Conservation (phyloP, 257 asterid genomes). For the Solanum virginianum region DNA sequence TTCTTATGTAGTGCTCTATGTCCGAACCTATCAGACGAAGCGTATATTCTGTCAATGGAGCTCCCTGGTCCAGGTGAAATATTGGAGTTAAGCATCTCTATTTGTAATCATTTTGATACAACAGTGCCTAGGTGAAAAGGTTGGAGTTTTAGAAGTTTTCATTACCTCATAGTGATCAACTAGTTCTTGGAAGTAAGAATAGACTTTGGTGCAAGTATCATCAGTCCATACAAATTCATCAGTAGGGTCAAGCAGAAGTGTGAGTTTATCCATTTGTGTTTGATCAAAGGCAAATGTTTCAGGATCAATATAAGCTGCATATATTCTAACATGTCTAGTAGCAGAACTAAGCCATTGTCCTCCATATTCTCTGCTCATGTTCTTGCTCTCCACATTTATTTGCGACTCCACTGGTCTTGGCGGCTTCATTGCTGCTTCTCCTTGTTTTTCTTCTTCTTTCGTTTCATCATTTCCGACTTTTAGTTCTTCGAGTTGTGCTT, state of each 20-base stretch:
- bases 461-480: slow-evolving; percentile 6
- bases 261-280: slow-evolving; percentile 76
- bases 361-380: slow-evolving; percentile 59
- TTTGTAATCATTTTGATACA: not conserved
- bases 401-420: slow-evolving; percentile 63
- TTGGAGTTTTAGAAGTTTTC: not conserved
- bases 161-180: slow-evolving; percentile 80
- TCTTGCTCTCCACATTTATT: slow-evolving; percentile 55
- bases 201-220: slow-evolving; percentile 57
- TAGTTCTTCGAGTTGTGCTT: slow-evolving; percentile 24
- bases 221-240: slow-evolving; percentile 81
- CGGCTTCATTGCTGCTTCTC: not conserved
- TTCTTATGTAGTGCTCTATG: slow-evolving; percentile 76
- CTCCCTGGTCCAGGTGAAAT: slow-evolving; percentile 45
- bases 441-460: not conserved
- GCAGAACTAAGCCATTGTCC: slow-evolving; percentile 83
- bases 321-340: slow-evolving; percentile 75
- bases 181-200: slow-evolving; percentile 80
- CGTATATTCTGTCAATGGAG: slow-evolving; percentile 78
- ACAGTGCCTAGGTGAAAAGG: not conserved
- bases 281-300: slow-evolving; percentile 74
- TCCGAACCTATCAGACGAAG: slow-evolving; percentile 90
- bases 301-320: slow-evolving; percentile 78
- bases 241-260: slow-evolving; percentile 76
- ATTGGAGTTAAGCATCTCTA: not conserved